phyloP scores from a whole-genome alignment of 163 green algal genomes.

The Volvox carteri region DNA sequence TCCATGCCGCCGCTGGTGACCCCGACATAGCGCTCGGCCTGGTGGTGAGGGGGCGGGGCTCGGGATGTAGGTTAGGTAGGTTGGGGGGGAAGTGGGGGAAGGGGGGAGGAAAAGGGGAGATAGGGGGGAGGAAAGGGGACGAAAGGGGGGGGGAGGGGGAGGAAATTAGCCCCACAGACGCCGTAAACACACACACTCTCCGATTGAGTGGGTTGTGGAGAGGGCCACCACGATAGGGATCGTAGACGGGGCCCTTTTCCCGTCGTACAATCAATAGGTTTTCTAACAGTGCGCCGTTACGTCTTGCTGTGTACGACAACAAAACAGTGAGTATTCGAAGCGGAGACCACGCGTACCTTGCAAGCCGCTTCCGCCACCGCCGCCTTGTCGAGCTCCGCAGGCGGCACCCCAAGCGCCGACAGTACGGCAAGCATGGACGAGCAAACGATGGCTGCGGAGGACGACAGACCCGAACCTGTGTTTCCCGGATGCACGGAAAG shows the following conservation, averaged over 20 bases:
- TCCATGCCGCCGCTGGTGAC: slow-evolving; percentile 96
- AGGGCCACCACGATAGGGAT: no score
- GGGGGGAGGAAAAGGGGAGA: background rate
- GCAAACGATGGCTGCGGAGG: slow-evolving; percentile 90
- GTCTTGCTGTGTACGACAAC: no score
- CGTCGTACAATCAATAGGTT: no score
- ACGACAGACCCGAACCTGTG: slow-evolving; percentile 81
- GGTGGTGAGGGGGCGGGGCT: background rate
- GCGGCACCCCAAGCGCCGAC: slow-evolving; percentile 66
- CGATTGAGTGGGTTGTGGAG: no score
- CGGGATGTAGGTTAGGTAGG: background rate
- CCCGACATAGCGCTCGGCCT: slow-evolving; percentile 89
- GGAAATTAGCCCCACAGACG: no score
- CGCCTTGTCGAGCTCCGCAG: slow-evolving; percentile 60
- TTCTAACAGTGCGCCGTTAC: no score
- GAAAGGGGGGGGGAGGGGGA: background rate
- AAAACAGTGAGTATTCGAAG: no score
- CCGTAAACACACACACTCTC: no score
- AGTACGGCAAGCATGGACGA: slow-evolving; percentile 88
- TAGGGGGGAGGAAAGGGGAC: background rate
- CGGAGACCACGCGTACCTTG: no score
- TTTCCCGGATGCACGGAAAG: background rate
- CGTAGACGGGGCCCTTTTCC: no score
- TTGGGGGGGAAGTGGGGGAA: background rate
- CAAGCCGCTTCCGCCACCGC: slow-evolving; percentile 92